Percentiles rank a stretch among this genome's conserved stretches.
Evolutionary conservation across 371 early-diverging fungal species (phyloP).

Genomic region (Mucor indicus): DNA sequence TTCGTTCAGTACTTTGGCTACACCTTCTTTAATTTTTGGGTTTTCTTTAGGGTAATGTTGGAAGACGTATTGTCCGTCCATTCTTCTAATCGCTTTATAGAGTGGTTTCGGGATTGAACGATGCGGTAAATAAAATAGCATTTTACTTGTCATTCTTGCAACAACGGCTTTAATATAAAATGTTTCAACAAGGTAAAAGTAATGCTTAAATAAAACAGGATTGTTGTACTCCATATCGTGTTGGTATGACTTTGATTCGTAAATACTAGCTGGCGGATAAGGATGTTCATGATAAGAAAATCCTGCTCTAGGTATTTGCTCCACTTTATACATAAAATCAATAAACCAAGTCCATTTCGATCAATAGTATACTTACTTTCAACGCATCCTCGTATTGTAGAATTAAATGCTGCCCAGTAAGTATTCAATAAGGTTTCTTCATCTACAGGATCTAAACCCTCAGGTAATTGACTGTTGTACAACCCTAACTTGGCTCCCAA

Average conservation of each 20-base stretch:
- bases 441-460: conserved; percentile 8
- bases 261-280: conserved; percentile 23
- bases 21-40: not conserved
- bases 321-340: no score
- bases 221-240: conserved; percentile 26
- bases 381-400: conserved; percentile 17
- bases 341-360: not conserved
- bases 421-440: conserved; percentile 13
- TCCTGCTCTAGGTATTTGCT: conserved; percentile 5
- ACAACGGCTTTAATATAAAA: conserved; percentile 30
- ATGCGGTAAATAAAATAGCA: no score
- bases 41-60: not conserved
- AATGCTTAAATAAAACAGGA: conserved; percentile 14
- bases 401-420: conserved; percentile 22
- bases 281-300: conserved; percentile 5
- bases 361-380: conserved; percentile 10
- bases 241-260: conserved; percentile 23
- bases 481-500: conserved; percentile 13
- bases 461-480: conserved; percentile 4
- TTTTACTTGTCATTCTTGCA: conserved; percentile 4
- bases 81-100: no score
- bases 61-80: no score
- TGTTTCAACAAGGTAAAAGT: conserved; percentile 29
- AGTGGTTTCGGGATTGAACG: no score
- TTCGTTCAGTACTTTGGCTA: not conserved